Conservation (phyloP, 176 grass and related monocot genomes). For the Stipa capillata region DNA sequence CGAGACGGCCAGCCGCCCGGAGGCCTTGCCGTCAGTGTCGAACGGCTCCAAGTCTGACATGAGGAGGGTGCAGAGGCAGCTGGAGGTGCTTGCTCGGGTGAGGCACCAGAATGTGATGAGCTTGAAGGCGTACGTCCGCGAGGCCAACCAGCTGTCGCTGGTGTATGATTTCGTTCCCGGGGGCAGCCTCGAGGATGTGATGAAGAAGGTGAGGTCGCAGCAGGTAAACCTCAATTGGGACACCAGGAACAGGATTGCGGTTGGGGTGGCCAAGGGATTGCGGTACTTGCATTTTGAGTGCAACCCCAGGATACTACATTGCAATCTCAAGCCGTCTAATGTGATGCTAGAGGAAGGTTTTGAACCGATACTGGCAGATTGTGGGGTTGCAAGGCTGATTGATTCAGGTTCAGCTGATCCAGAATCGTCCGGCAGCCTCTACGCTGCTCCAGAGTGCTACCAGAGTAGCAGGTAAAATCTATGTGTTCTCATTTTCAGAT, state of each 20-base stretch:
- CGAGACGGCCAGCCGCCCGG: not conserved
- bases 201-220: constrained; percentile 75
- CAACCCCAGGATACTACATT: constrained; percentile 62
- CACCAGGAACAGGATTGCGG: constrained; percentile 63
- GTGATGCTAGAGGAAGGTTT: constrained; percentile 84
- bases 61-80: constrained; percentile 75
- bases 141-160: constrained; percentile 56
- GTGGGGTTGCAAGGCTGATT: constrained; percentile 51
- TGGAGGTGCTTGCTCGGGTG: constrained; percentile 60
- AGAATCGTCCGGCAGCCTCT: constrained; percentile 34
- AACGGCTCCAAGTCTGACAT: constrained; percentile 63
- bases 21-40: constrained; percentile 27
- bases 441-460: constrained; percentile 73
- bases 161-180: constrained; percentile 61
- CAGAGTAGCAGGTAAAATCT: constrained; percentile 66
- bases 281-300: constrained; percentile 87
- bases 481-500: not conserved
- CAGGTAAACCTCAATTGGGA: constrained; percentile 73
- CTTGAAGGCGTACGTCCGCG: constrained; percentile 74
- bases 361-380: constrained; percentile 62
- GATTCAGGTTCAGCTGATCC: constrained; percentile 30
- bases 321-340: constrained; percentile 69
- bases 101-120: constrained; percentile 75
- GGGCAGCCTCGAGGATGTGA: constrained; percentile 88
- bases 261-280: constrained; percentile 71